Conservation (phyloP, 768 basidiomycete genomes). For the Rhodotorula babjevae region DNA sequence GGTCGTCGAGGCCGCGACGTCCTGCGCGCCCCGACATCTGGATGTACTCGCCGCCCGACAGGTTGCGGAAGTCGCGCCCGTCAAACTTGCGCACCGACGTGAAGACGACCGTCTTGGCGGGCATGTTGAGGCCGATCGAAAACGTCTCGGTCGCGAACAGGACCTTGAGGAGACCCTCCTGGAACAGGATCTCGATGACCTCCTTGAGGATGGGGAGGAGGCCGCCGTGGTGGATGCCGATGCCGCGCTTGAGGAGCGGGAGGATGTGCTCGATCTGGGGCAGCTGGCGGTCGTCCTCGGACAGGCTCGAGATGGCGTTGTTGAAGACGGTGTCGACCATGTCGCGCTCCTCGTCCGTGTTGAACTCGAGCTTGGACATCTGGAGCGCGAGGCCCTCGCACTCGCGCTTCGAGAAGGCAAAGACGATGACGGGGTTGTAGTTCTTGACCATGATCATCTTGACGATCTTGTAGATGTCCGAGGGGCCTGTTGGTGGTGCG, state of each 20-base stretch:
- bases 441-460: conserved; percentile 98
- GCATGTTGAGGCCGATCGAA: conserved; percentile 96
- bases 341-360: conserved; percentile 83
- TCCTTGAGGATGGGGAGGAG: conserved; percentile 96
- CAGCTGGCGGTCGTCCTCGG: conserved; percentile 77
- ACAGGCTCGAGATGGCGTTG: conserved; percentile 85
- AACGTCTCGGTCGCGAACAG: conserved; percentile 98
- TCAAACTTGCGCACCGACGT: conserved; percentile 93
- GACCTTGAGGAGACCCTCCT: conserved; percentile 95
- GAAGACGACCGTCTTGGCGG: conserved; percentile 98
- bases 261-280: conserved; percentile 90
- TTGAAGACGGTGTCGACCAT: conserved; percentile 81
- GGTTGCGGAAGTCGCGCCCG: conserved; percentile 84
- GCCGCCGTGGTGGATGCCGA: conserved; percentile 97
- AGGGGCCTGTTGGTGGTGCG: conserved; percentile 56
- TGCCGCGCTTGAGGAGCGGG: conserved; percentile 86
- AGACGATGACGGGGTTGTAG: conserved; percentile 96
- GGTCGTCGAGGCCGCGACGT: conserved; percentile 90
- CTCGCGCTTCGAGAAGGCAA: conserved; percentile 96
- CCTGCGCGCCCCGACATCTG: conserved; percentile 99
- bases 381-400: conserved; percentile 87
- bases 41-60: conserved; percentile 91
- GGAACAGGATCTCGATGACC: conserved; percentile 97
- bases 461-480: conserved; percentile 95
- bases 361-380: conserved; percentile 94